Conservation (phyloP, 495 filamentous ascomycete genomes). For the Hyaloscypha hepaticicola region DNA sequence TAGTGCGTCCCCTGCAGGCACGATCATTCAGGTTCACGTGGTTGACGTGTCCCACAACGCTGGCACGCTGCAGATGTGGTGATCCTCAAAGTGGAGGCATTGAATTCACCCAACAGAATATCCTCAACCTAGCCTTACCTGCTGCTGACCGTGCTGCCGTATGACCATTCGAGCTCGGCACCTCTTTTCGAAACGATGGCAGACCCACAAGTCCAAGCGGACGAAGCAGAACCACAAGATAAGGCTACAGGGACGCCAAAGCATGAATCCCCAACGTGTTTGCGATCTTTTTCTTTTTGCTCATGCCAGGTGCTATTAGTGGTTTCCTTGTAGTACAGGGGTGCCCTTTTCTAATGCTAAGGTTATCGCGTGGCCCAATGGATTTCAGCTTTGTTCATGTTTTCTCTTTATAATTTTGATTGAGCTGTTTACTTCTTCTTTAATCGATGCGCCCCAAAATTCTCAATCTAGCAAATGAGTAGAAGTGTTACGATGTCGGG, state of each 20-base stretch:
- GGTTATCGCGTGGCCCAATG: not conserved
- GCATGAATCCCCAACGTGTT: not conserved
- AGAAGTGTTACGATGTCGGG: not conserved
- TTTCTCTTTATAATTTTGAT: not conserved
- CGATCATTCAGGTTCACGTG: too few species aligned
- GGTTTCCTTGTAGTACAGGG: not conserved
- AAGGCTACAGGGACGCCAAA: not conserved
- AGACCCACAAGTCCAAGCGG: not conserved
- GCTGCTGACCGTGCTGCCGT: not conserved
- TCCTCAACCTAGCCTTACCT: not conserved
- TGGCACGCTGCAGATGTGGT: not conserved
- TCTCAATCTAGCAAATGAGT: not conserved
- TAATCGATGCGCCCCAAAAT: not conserved
- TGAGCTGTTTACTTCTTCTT: not conserved
- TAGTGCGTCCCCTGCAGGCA: not conserved
- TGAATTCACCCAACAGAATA: not conserved
- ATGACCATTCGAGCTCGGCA: not conserved
- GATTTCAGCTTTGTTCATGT: not conserved
- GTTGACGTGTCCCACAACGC: not conserved
- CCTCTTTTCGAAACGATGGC: not conserved
- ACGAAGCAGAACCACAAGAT: not conserved
- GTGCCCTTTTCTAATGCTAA: not conserved
- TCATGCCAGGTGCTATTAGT: not conserved
- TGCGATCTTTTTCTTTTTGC: not conserved
- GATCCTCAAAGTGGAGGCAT: not conserved